These are phyloP conservation scores for Dinochytrium kinnereticum DNA, from an alignment of 371 early-diverging fungal genomes.

Conservation along the genomic window DNA sequence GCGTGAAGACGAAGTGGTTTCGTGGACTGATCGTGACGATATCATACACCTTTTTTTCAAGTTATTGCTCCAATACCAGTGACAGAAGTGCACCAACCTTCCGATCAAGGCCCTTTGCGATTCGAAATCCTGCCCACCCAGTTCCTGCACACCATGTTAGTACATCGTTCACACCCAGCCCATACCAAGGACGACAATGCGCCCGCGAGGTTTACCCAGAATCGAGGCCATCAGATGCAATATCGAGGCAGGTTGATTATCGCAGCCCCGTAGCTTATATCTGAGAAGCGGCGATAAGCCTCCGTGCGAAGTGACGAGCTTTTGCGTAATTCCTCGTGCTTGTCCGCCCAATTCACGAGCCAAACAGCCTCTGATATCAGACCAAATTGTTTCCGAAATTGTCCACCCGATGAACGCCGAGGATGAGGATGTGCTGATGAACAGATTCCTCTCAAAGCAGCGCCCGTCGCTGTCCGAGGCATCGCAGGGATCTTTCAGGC, in stretches of 20 bases:
- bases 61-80: background rate
- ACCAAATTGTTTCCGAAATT: background rate
- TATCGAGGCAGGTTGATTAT: no score
- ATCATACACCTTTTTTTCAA: conserved; percentile 56
- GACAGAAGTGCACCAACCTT: background rate
- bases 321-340: background rate
- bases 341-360: no score
- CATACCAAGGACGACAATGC: conserved; percentile 3
- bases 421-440: conserved; percentile 1
- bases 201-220: background rate
- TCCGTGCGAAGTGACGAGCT: no score
- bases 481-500: conserved; percentile 4
- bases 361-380: no score
- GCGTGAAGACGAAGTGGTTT: conserved; percentile 89
- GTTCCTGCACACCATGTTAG: conserved; percentile 11
- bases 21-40: conserved; percentile 45
- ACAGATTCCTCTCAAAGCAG: conserved; percentile 1
- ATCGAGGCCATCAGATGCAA: background rate
- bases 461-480: conserved; percentile 11
- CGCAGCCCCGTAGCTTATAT: no score
- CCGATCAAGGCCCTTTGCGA: conserved; percentile 65
- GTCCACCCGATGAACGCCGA: background rate
- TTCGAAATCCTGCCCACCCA: conserved; percentile 53
- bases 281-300: no score
- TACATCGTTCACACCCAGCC: background rate